Evolutionary conservation across 345 rosid species (phyloP).

Genomic region (Aquilaria sinensis): DNA sequence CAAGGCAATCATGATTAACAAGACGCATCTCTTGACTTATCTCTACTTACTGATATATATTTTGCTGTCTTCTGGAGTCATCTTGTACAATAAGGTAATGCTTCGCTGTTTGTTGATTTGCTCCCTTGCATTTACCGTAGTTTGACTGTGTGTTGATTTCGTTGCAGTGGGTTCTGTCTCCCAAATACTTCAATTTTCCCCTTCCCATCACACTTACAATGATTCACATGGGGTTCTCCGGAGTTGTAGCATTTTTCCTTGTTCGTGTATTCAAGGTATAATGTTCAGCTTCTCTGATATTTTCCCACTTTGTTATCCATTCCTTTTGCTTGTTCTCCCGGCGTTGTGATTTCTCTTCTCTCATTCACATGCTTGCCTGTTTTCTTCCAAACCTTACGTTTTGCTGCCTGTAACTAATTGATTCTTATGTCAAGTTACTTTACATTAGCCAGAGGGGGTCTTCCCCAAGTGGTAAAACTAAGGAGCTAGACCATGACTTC

Average conservation of each 20-base stretch:
- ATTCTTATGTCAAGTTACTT: too few relatives aligned
- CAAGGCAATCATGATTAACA: constrained; percentile 54
- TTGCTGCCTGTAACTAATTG: too few relatives aligned
- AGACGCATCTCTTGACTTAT: constrained; percentile 78
- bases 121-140: background rate
- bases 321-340: too few relatives aligned
- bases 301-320: too few relatives aligned
- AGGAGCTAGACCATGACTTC: too few relatives aligned
- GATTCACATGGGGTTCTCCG: constrained; percentile 95
- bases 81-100: constrained; percentile 88
- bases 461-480: too few relatives aligned
- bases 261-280: constrained; percentile 93
- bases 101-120: background rate
- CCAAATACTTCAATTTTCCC: constrained; percentile 85
- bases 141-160: constrained; percentile 9
- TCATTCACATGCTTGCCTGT: too few relatives aligned
- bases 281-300: constrained; percentile 1
- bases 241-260: constrained; percentile 66
- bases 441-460: too few relatives aligned
- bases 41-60: constrained; percentile 77
- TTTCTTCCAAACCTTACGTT: too few relatives aligned
- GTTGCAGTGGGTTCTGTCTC: constrained; percentile 97
- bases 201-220: constrained; percentile 87
- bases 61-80: constrained; percentile 85
- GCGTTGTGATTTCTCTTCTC: too few relatives aligned